phyloP scores from a whole-genome alignment of 331 rosid genomes.

The Acacia concinna region DNA sequence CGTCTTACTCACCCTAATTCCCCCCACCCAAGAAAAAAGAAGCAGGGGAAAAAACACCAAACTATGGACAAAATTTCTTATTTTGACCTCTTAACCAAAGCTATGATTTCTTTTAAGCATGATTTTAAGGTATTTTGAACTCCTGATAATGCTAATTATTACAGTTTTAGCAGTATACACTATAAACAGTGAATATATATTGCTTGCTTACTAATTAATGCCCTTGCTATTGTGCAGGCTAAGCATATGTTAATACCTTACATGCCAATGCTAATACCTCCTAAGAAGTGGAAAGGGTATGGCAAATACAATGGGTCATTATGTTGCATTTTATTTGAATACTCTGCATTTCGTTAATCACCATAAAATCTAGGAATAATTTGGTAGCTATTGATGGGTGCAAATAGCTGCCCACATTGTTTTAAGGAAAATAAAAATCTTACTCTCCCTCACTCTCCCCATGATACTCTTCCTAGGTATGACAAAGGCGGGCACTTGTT shows the following conservation, averaged over 20 bases:
- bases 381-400: conserved; percentile 10
- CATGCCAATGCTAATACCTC: conserved; percentile 90
- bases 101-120: conserved; percentile 18
- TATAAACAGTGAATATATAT: background rate
- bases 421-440: background rate
- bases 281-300: conserved; percentile 88
- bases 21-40: background rate
- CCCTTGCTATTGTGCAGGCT: conserved; percentile 54
- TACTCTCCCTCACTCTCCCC: background rate
- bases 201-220: conserved; percentile 29
- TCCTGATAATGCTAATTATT: background rate
- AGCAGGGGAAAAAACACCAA: background rate
- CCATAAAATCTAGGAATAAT: conserved; percentile 27
- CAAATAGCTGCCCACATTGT: conserved; percentile 19
- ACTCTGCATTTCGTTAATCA: conserved; percentile 22
- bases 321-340: conserved; percentile 17
- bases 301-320: conserved; percentile 20
- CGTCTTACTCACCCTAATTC: background rate
- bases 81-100: background rate
- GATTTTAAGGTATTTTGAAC: background rate
- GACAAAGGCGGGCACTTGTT: conserved; percentile 91
- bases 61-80: background rate
- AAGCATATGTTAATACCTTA: conserved; percentile 78
- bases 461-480: conserved; percentile 46
- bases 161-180: background rate